Conservation (phyloP, 345 rosid genomes). For the Melaleuca quinquenervia region DNA sequence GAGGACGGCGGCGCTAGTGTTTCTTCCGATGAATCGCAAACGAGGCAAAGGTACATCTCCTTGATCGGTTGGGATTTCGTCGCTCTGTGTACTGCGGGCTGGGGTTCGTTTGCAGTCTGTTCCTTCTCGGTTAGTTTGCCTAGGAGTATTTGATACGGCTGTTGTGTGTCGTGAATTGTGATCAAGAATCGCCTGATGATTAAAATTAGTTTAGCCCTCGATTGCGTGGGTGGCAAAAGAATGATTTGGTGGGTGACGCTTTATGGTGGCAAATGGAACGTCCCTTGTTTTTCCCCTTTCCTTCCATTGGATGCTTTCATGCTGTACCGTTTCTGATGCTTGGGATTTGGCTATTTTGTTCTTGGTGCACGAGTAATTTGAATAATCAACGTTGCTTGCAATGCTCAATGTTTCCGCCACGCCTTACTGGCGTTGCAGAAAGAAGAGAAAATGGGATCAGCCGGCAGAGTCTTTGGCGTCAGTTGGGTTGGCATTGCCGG, state of each 20-base stretch:
- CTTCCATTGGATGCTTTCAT: background rate
- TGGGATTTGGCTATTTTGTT: background rate
- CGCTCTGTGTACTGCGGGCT: background rate
- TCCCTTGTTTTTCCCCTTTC: background rate
- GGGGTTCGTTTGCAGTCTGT: background rate
- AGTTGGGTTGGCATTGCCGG: conserved; percentile 24
- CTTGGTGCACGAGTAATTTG: background rate
- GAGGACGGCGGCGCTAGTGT: conserved; percentile 28
- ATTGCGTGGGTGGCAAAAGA: background rate
- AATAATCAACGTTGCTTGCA: background rate
- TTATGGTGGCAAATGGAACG: background rate
- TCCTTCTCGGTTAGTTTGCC: background rate
- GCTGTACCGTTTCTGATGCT: background rate
- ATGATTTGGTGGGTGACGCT: background rate
- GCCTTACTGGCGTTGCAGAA: conserved; percentile 23
- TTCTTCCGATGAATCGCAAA: conserved; percentile 26
- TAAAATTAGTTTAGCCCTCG: background rate
- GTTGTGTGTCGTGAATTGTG: background rate
- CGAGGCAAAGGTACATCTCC: conserved; percentile 38
- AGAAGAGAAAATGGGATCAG: conserved; percentile 91
- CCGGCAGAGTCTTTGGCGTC: conserved; percentile 59
- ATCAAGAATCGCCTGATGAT: background rate
- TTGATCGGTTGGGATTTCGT: background rate
- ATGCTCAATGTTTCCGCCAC: background rate
- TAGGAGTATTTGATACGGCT: background rate